These are phyloP conservation scores for Escallonia rubra DNA, from an alignment of 129 eudicot species.

Conservation along the genomic window DNA sequence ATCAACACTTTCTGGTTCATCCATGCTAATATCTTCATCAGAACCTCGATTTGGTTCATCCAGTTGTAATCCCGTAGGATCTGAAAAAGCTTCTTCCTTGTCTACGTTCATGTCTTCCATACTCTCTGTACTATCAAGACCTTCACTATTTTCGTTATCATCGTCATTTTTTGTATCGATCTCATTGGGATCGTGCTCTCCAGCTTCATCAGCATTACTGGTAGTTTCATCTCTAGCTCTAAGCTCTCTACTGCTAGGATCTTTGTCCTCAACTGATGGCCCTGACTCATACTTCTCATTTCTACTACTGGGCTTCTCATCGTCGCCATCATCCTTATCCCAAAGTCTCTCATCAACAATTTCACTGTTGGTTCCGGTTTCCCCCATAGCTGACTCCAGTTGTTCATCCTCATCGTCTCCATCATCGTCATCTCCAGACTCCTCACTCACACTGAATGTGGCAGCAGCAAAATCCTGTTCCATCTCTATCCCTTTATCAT, in stretches of 20 bases:
- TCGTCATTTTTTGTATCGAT: conserved; percentile 41
- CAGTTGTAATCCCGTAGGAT: conserved; percentile 61
- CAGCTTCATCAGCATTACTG: conserved; percentile 33
- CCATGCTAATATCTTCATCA: conserved; percentile 54
- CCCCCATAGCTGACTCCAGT: conserved; percentile 70
- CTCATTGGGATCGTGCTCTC: conserved; percentile 37
- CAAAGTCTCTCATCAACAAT: conserved; percentile 68
- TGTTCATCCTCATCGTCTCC: conserved; percentile 51
- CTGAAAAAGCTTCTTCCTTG: conserved; percentile 56
- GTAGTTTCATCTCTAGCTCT: conserved; percentile 74
- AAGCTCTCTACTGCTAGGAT: conserved; percentile 57
- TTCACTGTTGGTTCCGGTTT: conserved; percentile 61
- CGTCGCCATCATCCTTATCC: conserved; percentile 44
- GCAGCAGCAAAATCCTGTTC: conserved; percentile 71
- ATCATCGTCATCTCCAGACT: conserved; percentile 54
- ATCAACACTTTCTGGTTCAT: conserved; percentile 47
- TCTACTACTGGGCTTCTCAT: conserved; percentile 27
- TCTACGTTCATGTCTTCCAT: conserved; percentile 53
- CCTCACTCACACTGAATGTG: conserved; percentile 71
- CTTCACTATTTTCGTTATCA: conserved; percentile 22
- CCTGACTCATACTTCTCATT: conserved; percentile 77
- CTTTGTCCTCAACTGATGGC: conserved; percentile 57
- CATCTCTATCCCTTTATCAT: conserved; percentile 88
- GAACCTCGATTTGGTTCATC: conserved; percentile 35
- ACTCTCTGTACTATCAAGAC: conserved; percentile 26